These are phyloP conservation scores for Gracilaria caudata DNA, from an alignment of 23 red algal genomes.

Conservation along the genomic window DNA sequence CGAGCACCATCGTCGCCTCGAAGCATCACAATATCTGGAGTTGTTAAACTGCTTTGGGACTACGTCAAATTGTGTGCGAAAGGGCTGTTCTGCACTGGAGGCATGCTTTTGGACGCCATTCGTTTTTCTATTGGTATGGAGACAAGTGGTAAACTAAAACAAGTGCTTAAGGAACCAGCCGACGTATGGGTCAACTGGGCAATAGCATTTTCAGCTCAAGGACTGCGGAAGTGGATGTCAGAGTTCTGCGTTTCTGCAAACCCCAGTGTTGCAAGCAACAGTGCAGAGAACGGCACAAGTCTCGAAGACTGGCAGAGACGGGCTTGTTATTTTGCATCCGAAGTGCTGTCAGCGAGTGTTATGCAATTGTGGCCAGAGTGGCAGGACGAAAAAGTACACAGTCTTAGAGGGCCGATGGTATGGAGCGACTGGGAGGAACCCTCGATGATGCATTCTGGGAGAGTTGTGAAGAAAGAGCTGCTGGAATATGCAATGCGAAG, in stretches of 20 bases:
- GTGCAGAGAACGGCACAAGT: neutral
- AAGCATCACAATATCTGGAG: neutral
- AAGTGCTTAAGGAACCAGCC: neutral
- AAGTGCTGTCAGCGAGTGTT: neutral
- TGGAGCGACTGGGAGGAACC: neutral
- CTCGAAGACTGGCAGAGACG: neutral
- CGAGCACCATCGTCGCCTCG: no score
- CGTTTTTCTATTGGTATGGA: neutral
- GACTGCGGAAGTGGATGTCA: neutral
- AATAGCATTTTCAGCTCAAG: conserved; percentile 9
- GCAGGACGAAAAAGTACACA: no score
- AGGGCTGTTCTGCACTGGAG: neutral
- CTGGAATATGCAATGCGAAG: neutral
- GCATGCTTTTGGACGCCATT: neutral
- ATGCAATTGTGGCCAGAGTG: conserved; percentile 15
- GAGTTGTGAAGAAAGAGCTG: neutral
- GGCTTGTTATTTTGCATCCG: neutral
- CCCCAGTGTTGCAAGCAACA: no score
- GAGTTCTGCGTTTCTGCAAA: no score
- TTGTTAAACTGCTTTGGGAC: neutral
- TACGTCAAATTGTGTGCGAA: neutral
- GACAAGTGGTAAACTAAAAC: neutral
- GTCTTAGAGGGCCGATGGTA: neutral
- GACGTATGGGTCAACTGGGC: conserved; percentile 23
- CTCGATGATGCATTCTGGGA: neutral